phyloP scores from a whole-genome alignment of 2,329 filamentous ascomycete genomes.

The Drechslera avenae region DNA sequence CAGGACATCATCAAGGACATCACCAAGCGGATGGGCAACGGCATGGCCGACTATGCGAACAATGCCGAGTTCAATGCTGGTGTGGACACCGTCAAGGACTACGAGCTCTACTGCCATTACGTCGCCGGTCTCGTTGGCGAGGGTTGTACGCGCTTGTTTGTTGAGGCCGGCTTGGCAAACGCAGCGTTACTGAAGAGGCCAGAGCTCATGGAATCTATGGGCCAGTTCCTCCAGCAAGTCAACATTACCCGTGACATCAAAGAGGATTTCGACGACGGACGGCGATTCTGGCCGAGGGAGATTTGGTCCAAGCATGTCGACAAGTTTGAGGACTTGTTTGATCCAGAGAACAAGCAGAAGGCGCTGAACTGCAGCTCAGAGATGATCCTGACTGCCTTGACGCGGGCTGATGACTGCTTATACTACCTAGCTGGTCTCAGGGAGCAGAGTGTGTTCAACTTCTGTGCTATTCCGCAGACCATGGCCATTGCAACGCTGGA shows the following conservation, averaged over 20 bases:
- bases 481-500: slow-evolving; percentile 98
- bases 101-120: slow-evolving; percentile 97
- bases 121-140: slow-evolving; percentile 98
- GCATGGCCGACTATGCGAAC: slow-evolving; percentile 94
- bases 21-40: slow-evolving; percentile 92
- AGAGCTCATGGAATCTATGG: slow-evolving; percentile 91
- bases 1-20: slow-evolving; percentile 89
- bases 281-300: slow-evolving; percentile 93
- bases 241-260: slow-evolving; percentile 97
- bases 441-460: slow-evolving; percentile 99
- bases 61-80: slow-evolving; percentile 85
- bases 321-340: slow-evolving; percentile 87
- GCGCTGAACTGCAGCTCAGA: slow-evolving; percentile 88
- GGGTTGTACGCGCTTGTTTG: slow-evolving; percentile 87
- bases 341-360: slow-evolving; percentile 74
- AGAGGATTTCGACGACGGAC: slow-evolving; percentile 85
- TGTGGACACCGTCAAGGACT: slow-evolving; percentile 82
- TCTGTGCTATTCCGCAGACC: slow-evolving; percentile 91
- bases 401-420: slow-evolving; percentile 89
- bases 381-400: slow-evolving; percentile 89
- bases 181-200: slow-evolving; percentile 78
- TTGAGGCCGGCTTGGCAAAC: slow-evolving; percentile 85
- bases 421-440: slow-evolving; percentile 95
- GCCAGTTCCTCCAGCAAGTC: slow-evolving; percentile 94
- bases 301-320: slow-evolving; percentile 97